Conservation (phyloP, 2,329 filamentous ascomycete genomes). For the Davidsoniella neocaledoniae region DNA sequence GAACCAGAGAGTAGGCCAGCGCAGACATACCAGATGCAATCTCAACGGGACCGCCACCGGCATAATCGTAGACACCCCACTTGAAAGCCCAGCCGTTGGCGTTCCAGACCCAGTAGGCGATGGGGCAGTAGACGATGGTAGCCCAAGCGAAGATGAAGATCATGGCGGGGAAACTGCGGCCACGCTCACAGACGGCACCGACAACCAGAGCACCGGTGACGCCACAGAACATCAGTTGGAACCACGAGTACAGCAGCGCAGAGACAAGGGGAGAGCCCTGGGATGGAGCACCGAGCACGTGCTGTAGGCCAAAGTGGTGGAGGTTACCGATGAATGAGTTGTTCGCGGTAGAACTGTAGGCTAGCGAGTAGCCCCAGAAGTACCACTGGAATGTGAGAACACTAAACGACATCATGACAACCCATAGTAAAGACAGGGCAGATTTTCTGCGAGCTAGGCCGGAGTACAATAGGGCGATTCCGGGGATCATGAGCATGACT, state of each 20-base stretch:
- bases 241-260: slow-evolving; percentile 83
- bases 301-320: slow-evolving; percentile 73
- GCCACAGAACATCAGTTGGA: slow-evolving; percentile 97
- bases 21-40: slow-evolving; percentile 88
- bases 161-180: slow-evolving; percentile 82
- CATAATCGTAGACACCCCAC: slow-evolving; percentile 89
- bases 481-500: slow-evolving; percentile 92
- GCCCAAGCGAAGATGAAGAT: slow-evolving; percentile 95
- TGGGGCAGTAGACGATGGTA: slow-evolving; percentile 89
- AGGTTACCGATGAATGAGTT: slow-evolving; percentile 89
- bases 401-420: slow-evolving; percentile 83
- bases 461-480: slow-evolving; percentile 93
- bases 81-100: slow-evolving; percentile 81
- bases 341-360: slow-evolving; percentile 65
- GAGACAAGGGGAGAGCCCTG: slow-evolving; percentile 78
- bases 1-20: slow-evolving; percentile 86
- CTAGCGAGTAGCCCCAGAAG: slow-evolving; percentile 95
- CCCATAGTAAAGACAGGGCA: slow-evolving; percentile 91
- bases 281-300: slow-evolving; percentile 68
- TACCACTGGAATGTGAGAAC: slow-evolving; percentile 98
- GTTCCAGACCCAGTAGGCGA: slow-evolving; percentile 96
- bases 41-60: slow-evolving; percentile 91
- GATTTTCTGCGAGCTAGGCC: slow-evolving; percentile 96
- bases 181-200: slow-evolving; percentile 84
- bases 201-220: slow-evolving; percentile 84